Base-by-base conservation (phyloP, 1,284 basidiomycete species). In the Cutaneotrichosporon dermatis region DNA sequence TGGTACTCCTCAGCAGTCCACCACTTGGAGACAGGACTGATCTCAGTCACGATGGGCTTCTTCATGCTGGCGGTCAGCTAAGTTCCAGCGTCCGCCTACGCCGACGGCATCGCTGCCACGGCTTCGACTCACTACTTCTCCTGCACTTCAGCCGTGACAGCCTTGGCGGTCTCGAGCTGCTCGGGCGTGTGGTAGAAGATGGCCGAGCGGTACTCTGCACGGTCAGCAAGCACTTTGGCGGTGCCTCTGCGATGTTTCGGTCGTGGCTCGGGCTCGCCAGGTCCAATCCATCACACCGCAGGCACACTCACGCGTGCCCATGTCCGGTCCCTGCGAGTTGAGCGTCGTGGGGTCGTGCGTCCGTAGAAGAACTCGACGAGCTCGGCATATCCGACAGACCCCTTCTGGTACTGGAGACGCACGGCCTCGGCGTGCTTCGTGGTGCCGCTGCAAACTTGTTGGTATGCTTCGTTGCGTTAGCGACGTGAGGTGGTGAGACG, bases 371-470 rank as follows among this genome's bases (percentile, higher is more conserved):
- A 93, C 79, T 95, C 92, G 49, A 93, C 88, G 50, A 96, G 84
- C 73, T 93, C 87, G 16, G 81, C 89, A 67, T 94, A 96, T 33
- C 82, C 82, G 13, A 95, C 86, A 42, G 88, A 79, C 39, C 78
- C 80, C 0, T 88, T 89, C 75, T 94, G 90, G 69, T 92, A 99
- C 69, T 88, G 86, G 64, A 98, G 85, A 72, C 85, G 84, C 58
- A 92, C 79, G 1, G 92, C 88, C 79, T 99, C 95, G 4, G 95
- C 95, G 74, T 97, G 92, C 44, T 88, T 84, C 1, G 95, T 97
- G 13, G 78, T 68, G 3, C 92, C 93, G 6, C 83, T 80, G 77
- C 92, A 94, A 15, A 97, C 93, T 45, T 86, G 80, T 52, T 80
- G 78, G 76, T 97, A 98, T 56, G 80, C 79, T 67, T 25, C 25